Evolutionary conservation across 2,329 filamentous ascomycete genomes (phyloP).

Genomic region (Exophiala aquamarina): DNA sequence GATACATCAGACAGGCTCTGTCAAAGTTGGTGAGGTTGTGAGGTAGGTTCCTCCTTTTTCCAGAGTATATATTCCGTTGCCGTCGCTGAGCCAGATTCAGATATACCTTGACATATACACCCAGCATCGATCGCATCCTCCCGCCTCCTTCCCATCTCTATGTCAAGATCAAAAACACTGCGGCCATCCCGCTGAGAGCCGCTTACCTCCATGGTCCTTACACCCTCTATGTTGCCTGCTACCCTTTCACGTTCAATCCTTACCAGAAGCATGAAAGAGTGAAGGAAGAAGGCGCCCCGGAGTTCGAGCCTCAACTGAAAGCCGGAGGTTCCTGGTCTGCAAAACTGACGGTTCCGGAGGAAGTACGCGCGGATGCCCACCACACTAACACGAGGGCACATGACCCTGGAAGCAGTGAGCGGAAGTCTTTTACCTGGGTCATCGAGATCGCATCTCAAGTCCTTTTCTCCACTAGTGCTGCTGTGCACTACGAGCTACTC

Average conservation of each 20-base stretch:
- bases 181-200: slow-evolving; percentile 83
- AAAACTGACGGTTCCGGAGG: slow-evolving; percentile 74
- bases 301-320: slow-evolving; percentile 96
- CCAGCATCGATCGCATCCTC: slow-evolving; percentile 82
- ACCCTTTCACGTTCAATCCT: slow-evolving; percentile 79
- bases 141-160: slow-evolving; percentile 78
- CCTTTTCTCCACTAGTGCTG: slow-evolving; percentile 85
- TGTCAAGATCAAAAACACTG: slow-evolving; percentile 89
- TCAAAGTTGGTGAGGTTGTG: slow-evolving; percentile 92
- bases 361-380: slow-evolving; percentile 54
- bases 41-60: slow-evolving; percentile 57
- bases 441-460: slow-evolving; percentile 91
- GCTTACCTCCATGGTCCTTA: slow-evolving; percentile 97
- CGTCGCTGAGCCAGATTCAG: slow-evolving; percentile 34
- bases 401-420: slow-evolving; percentile 44
- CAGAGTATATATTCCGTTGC: slow-evolving; percentile 2
- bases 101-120: slow-evolving; percentile 87
- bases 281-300: slow-evolving; percentile 72
- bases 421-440: slow-evolving; percentile 73
- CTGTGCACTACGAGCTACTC: slow-evolving; percentile 83
- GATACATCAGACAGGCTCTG: slow-evolving; percentile 83
- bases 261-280: slow-evolving; percentile 73
- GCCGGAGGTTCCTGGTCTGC: slow-evolving; percentile 85
- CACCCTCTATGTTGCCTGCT: slow-evolving; percentile 77
- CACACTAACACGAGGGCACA: slow-evolving; percentile 3